Evolutionary conservation across 495 filamentous ascomycete species (phyloP).

Genomic region (Daldinia loculata): DNA sequence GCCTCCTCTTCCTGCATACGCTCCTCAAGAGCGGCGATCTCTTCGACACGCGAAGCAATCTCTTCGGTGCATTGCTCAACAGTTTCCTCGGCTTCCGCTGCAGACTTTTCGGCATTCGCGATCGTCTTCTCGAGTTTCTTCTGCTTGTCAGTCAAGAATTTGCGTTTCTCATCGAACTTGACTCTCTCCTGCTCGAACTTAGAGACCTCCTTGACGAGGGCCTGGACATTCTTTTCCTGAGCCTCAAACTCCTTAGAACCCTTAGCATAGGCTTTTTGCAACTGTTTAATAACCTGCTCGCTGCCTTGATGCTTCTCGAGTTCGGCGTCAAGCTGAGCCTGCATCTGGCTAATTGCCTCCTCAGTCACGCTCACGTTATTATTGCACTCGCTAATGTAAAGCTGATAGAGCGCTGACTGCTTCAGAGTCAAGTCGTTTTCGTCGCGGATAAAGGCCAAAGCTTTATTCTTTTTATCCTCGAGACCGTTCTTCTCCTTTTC

Average conservation of each 20-base stretch:
- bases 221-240: constrained; percentile 82
- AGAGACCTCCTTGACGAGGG: constrained; percentile 84
- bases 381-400: constrained; percentile 85
- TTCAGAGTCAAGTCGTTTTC: constrained; percentile 93
- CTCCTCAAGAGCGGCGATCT: constrained; percentile 77
- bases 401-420: constrained; percentile 88
- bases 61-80: constrained; percentile 80
- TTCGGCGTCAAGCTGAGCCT: constrained; percentile 85
- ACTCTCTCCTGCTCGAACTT: constrained; percentile 95
- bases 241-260: constrained; percentile 81
- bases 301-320: constrained; percentile 91
- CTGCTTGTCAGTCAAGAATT: constrained; percentile 86
- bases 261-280: constrained; percentile 85
- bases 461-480: constrained; percentile 96
- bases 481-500: constrained; percentile 94
- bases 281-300: constrained; percentile 87
- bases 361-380: constrained; percentile 90
- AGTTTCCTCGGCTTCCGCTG: constrained; percentile 76
- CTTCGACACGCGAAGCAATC: constrained; percentile 73
- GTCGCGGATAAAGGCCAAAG: constrained; percentile 83
- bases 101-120: constrained; percentile 66
- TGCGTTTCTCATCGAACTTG: constrained; percentile 97
- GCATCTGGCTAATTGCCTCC: constrained; percentile 89
- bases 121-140: constrained; percentile 95
- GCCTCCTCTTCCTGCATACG: constrained; percentile 79